A percentile compares a stretch with the other conserved stretches of the same genome.
Evolutionary conservation across 768 basidiomycete genomes (phyloP).

Genomic region (Tubosaeta sp.): DNA sequence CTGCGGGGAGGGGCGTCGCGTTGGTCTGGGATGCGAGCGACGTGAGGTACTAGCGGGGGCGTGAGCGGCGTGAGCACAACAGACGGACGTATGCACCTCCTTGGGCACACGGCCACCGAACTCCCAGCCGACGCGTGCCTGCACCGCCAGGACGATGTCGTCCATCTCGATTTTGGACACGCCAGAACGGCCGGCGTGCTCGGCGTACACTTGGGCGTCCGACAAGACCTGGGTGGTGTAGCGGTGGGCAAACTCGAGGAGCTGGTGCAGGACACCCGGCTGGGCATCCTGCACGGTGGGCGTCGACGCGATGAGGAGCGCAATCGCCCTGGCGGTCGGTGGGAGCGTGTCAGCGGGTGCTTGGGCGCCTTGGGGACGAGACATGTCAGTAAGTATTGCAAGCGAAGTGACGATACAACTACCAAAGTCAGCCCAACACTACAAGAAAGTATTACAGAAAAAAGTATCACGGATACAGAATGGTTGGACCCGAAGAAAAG

Average conservation of each 20-base stretch:
- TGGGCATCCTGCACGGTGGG: conserved; percentile 84
- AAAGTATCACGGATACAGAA: background rate
- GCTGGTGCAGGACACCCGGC: conserved; percentile 80
- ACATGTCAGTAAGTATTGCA: conserved; percentile 30
- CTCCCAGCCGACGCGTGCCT: conserved; percentile 90
- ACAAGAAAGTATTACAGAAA: conserved; percentile 10
- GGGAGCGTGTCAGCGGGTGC: conserved; percentile 60
- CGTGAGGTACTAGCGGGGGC: conserved; percentile 53
- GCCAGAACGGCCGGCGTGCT: conserved; percentile 74
- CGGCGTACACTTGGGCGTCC: conserved; percentile 83
- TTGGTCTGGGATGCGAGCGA: conserved; percentile 84
- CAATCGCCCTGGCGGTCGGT: conserved; percentile 81
- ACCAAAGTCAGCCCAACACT: background rate
- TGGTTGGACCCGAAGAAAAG: background rate
- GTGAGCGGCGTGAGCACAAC: background rate
- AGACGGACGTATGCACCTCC: conserved; percentile 50
- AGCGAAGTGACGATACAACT: background rate
- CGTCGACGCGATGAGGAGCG: conserved; percentile 76
- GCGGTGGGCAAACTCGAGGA: conserved; percentile 82
- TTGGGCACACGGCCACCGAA: conserved; percentile 86
- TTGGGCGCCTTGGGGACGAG: conserved; percentile 33
- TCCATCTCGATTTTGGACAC: conserved; percentile 70
- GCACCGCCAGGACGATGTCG: conserved; percentile 75
- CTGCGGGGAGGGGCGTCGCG: conserved; percentile 70
- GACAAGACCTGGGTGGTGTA: conserved; percentile 81